Base-by-base conservation (phyloP, 192 early-diverging fungal species). In the Borealophlyctis nickersoniae region DNA sequence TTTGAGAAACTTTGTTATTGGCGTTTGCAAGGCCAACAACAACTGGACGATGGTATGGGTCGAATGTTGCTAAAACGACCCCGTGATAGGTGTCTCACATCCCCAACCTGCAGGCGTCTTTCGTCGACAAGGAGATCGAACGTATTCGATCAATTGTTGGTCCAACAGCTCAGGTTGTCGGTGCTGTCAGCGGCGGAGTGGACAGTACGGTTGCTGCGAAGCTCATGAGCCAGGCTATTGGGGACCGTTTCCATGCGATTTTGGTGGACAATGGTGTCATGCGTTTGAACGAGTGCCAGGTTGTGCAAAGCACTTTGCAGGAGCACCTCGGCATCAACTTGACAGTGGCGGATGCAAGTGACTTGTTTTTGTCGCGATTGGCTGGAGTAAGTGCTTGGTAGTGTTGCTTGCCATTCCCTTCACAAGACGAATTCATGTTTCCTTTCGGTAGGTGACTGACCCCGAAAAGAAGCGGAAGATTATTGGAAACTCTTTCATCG, bases 261-360 rank as follows among this genome's bases (percentile, higher is more conserved):
- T 78, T 98, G 61, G 96, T 98, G 19, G 94, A 98, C 67, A 98
- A 98, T 72, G 96, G 96, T 54, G 93, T 98, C 7, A 98, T 98
- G 96, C 93, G 96, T 70, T 78, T 94, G 50, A 92, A 95, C 75
- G 96, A 98, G 79, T 96, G 94, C 70, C 86, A 71, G 29, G 81
- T 77, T 56, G 91, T 91, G 67, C 90, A 95, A 77, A 77, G 87
- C 76, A 89, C 84, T 49, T 79, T 98, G 55, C 81, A 86, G 55
- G 87, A 94, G 54, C 91, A 92, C 65, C 83, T 98, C 67, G 92
- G 92, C 55, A 96, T 98, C 79, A 97, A 98, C 84, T 73, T 98
- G 67, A 93, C 89, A 52, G 87, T 98, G 36, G 91, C 88, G 39
- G 90, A 96, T 73, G 90, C 93, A 49, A 77, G 86, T 26, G 88